Base-by-base conservation (phyloP, 352 stramenopile genomes). In the Phytophthora ohioensis region DNA sequence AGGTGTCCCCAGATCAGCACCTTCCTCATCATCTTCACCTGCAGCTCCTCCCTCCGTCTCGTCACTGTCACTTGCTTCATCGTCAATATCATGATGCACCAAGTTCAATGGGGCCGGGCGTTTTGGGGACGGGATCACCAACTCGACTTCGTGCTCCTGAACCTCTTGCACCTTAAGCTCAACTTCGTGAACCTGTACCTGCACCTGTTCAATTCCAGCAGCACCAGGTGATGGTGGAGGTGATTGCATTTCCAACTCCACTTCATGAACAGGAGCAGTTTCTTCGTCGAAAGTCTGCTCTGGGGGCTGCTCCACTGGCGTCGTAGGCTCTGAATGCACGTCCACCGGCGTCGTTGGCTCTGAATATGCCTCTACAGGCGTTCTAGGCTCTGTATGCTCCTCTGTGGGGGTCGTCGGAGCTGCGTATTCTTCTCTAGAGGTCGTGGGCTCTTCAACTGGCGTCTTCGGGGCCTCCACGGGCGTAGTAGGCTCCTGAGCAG, bases 1-100 rank as follows among this genome's bases (percentile, higher is more conserved):
- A 2, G 85, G 85, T 21, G 85, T 92, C 9, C 85, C 85, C 9
- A 92, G 56, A 31, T 92, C 85, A 12, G 71, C 72, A 45, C 71
- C 78, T 67, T 74, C 70, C n/a, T 80, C 70, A 9, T 76, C 66
- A 32, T 71, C 63, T 55, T 71, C 58, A 11, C 54, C 65, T 56
- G 13, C 58, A 48, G 30, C 51, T 64, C 17, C 59, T 55, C 36
- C 49, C 53, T 73, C 71, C 21, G 56, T 38, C 5, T 77, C 71
- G 10, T 82, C 71, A 45, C 69, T 80, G 41, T 80, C 71, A 13
- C 72, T 78, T 9, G 35, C 61, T 31, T 82, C 75, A 31, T 80
- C 63, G 45, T 80, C 64, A 51, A 78, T 71, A 58, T 82, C 71
- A 36, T 82, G 64, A 30, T 80, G 64, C 11, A 73, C 61, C 30